Evolutionary conservation across 768 basidiomycete species (phyloP), one percentile per base, ranked within the genome.

Genomic region (Suillus subalutaceus): DNA sequence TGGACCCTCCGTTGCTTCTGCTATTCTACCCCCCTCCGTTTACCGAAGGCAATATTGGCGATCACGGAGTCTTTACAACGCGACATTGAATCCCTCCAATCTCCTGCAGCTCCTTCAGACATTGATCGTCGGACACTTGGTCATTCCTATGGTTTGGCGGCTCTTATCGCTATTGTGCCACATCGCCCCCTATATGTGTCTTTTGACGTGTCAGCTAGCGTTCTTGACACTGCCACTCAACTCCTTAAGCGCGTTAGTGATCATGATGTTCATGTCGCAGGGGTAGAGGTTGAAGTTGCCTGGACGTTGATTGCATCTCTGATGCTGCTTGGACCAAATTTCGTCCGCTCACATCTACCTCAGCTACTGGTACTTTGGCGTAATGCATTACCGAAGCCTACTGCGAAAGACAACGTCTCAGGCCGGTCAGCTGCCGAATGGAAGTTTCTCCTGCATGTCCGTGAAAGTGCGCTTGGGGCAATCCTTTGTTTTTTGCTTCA

Each of bases 351-450:
- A 0, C 96, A 99, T 75, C 85, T 99, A 2, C 92, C 96, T 0
- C 97, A 98, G 71, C 83, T 99, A 20, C 85, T 99, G 48, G 94
- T 99, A 0, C 86, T 99, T 4, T 99, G 97, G 97, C 84, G 97
- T 40, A 99, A 99, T 71, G 96, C 97, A 1, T 83, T 99, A 0
- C 96, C 97, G 2, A 99, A 99, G 77, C 91, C 94, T 0, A 96
- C 94, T 0, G 91, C 85, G 72, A 97, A 97, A 76, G 97, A 99
- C 71, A 79, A 79, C 16, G 84, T 82, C 18, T 83, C 84, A 6
- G 88, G 88, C 20, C 82, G 96, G 38, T 86, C 88, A 35, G 81
- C 86, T 26, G 80, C 85, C 0, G 97, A 99, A 71, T 98, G 96
- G 95, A 84, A 86, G 44, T 99, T 98, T 79, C 82, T 99, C 3